Evolutionary conservation across 2,329 filamentous ascomycete species (phyloP), one percentile per base, ranked within the genome.

Genomic region (Acarospora socialis): DNA sequence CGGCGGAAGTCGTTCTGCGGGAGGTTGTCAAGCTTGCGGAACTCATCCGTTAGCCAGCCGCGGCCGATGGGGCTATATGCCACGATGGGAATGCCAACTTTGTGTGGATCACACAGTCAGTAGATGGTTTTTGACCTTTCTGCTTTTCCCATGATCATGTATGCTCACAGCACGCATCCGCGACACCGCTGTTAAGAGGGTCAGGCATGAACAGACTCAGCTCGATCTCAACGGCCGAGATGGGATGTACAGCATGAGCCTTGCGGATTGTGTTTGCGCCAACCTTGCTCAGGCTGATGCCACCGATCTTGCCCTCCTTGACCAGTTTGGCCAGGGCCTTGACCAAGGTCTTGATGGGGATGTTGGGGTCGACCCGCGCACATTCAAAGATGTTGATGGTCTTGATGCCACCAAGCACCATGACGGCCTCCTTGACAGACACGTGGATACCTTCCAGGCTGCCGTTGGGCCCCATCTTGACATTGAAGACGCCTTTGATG

Each of bases 221-320:
- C 46, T 77, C 72, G 15, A 73, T 64, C 44, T 77, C 73, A 5
- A 76, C 70, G 2, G 65, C 63, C 1, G 60, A 59, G 29, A 76
- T 65, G 12, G 66, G 68, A 40, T 66, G 61, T 24, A 72, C 59
- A 32, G 63, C 61, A 28, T 61, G 56, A 44, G 59, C 56, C 36
- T 53, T 43, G 32, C 55, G 52, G 39, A 64, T 59, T 1, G 59
- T 63, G 28, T 55, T 52, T n/a, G 56, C 58, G 37, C 56, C 51
- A 20, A 60, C 55, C 34, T 61, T 59, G 30, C 54, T 58, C 12
- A 62, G 36, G 15, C 57, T 56, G 37, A 62, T 55, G 13, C 53
- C 57, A 24, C 55, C 52, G 35, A 62, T 55, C 44, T 61, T 61
- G 17, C 58, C 57, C 33, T 58, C 56, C 38, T 55, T 48, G 6